Base-by-base conservation (phyloP, 2,329 filamentous ascomycete genomes). In the Aspergillus hiratsukae region DNA sequence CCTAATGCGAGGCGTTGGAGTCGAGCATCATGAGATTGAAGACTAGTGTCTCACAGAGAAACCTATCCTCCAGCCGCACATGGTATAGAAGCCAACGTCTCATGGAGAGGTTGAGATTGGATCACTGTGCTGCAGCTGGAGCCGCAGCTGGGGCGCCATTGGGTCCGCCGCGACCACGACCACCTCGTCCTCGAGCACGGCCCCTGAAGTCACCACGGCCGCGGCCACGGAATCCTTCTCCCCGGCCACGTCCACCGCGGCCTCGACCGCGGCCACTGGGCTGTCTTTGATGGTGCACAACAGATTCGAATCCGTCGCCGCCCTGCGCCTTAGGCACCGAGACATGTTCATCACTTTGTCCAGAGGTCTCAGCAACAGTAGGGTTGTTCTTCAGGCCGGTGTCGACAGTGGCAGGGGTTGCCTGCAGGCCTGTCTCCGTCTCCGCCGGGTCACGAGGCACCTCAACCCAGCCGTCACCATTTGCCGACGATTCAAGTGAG, bases 341-440 rank as follows among this genome's bases (percentile, higher is more conserved):
- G 64, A 89, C 83, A 58, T 94, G 89, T 66, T 96, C 91, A 27
- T 90, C 90, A 90, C 90, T 95, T 66, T 87, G 91, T 69, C 88
- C 85, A 29, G 80, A 79, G 66, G 81, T 80, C 19, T 71, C 66
- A 54, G 76, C 69, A 41, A 77, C 76, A 6, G 83, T 83, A 48
- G 83, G 81, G 19, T 81, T 83, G 40, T 83, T 82, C 51, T 78
- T 76, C 52, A 83, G 69, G 41, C 83, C 84, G 29, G 81, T 83
- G 63, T 94, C 88, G 5, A 77, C 73, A 8, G 78, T 76, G 6
- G 83, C 85, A 49, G 85, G 83, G n/a, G 83, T 85, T 27, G 84
- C 83, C 49, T 80, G 76, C 45, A 84, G 71, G 40, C 84, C 85
- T 40, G 81, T 84, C 59, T 94, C 89, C 4, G 88, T 87, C 79